Conservation (phyloP, 345 rosid genomes). For the Sonneratia caseolaris region DNA sequence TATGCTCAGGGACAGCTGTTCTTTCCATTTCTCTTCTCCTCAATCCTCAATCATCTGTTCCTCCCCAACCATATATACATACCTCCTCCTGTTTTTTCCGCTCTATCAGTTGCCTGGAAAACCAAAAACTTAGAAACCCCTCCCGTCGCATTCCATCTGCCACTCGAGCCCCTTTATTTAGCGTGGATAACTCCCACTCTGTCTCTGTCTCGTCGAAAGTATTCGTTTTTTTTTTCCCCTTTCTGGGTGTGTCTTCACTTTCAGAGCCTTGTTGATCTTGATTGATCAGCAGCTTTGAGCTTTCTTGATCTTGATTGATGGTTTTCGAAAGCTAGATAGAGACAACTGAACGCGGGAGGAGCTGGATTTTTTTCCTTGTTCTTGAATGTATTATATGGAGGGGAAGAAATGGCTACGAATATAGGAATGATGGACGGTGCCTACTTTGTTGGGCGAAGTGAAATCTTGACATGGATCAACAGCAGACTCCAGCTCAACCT, state of each 20-base stretch:
- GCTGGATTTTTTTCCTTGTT: not conserved
- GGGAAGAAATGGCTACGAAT: slow-evolving; percentile 51
- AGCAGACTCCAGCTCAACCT: slow-evolving; percentile 82
- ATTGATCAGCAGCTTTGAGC: not conserved
- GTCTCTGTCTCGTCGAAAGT: not conserved
- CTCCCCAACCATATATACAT: slow-evolving; percentile 2
- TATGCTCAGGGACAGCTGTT: not conserved
- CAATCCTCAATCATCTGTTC: not conserved
- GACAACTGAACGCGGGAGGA: too few relatives aligned
- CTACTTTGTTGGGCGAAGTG: slow-evolving; percentile 93
- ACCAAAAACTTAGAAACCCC: slow-evolving; percentile 2
- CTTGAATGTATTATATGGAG: not conserved
- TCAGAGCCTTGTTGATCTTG: not conserved
- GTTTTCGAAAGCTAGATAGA: not conserved
- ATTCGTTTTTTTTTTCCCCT: not conserved
- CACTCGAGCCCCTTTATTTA: not conserved
- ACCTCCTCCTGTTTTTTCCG: not conserved
- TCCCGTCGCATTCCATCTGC: not conserved
- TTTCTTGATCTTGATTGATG: slow-evolving; percentile 1
- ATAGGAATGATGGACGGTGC: slow-evolving; percentile 99
- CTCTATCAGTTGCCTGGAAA: not conserved
- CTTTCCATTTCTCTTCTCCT: not conserved
- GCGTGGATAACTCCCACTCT: not conserved
- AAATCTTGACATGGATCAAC: slow-evolving; percentile 88
- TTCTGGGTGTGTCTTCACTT: not conserved